These are phyloP conservation scores for Paramyrothecium sp. DNA, from an alignment of 2,329 filamentous ascomycete species.

Conservation along the genomic window DNA sequence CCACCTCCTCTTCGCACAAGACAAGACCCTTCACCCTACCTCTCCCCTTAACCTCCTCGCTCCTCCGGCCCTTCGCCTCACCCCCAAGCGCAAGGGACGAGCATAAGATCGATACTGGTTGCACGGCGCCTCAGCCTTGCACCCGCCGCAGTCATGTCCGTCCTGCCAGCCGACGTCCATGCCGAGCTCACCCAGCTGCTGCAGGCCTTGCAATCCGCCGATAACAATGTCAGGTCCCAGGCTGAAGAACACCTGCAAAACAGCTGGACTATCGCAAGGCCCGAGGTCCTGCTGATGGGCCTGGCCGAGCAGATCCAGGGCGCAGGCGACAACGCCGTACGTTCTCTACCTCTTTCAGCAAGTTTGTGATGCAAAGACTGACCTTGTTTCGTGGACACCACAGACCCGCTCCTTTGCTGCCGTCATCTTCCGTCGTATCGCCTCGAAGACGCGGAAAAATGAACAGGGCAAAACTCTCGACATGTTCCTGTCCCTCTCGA, in stretches of 20 bases:
- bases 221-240: constrained; percentile 81
- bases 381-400: constrained; percentile 1
- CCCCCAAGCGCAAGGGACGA: background rate
- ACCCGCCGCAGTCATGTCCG: constrained; percentile 62
- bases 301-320: constrained; percentile 87
- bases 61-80: background rate
- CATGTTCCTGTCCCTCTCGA: constrained; percentile 77
- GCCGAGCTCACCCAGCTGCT: constrained; percentile 83
- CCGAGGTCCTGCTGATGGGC: constrained; percentile 89
- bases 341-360: constrained; percentile 12
- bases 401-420: constrained; percentile 89
- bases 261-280: constrained; percentile 81
- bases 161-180: constrained; percentile 82
- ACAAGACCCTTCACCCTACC: too few relatives aligned
- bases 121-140: constrained; percentile 17
- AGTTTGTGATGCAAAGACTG: constrained; percentile 10
- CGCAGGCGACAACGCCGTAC: constrained; percentile 70
- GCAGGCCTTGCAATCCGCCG: constrained; percentile 81
- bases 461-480: constrained; percentile 71
- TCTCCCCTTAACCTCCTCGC: background rate
- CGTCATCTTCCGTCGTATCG: constrained; percentile 91
- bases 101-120: constrained; percentile 12
- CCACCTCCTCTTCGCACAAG: too few relatives aligned
- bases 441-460: constrained; percentile 82
- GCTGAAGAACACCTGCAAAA: constrained; percentile 89